These are phyloP conservation scores for Leccinum fallax DNA, from an alignment of 1,284 basidiomycete genomes.

Conservation along the genomic window DNA sequence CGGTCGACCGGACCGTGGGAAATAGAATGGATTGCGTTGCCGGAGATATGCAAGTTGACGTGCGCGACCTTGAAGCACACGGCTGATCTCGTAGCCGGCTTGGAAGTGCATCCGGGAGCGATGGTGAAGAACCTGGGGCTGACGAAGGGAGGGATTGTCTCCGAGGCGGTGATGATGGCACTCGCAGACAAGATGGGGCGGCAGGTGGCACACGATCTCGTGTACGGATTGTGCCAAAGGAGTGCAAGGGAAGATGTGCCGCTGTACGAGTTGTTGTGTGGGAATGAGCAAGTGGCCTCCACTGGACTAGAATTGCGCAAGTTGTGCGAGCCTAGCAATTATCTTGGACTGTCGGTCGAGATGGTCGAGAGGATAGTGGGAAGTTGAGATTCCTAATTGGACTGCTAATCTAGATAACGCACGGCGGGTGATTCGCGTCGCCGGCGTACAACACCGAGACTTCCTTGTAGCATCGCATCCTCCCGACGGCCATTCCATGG, in stretches of 20 bases:
- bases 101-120: conserved; percentile 41
- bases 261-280: conserved; percentile 38
- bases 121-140: conserved; percentile 43
- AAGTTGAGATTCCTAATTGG: not conserved
- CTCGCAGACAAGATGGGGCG: conserved; percentile 43
- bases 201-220: conserved; percentile 44
- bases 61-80: conserved; percentile 43
- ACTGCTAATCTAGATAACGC: conserved; percentile 11
- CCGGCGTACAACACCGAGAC: not conserved
- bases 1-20: conserved; percentile 51
- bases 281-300: conserved; percentile 30
- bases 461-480: conserved; percentile 8
- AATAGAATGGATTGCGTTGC: conserved; percentile 48
- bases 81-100: conserved; percentile 35
- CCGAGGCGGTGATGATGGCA: conserved; percentile 50
- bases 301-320: conserved; percentile 32
- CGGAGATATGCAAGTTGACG: conserved; percentile 45
- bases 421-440: conserved; percentile 12
- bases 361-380: conserved; percentile 30
- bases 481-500: not conserved
- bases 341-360: conserved; percentile 42
- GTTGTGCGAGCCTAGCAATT: conserved; percentile 42
- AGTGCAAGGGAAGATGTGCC: conserved; percentile 28
- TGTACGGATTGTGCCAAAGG: conserved; percentile 44
- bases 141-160: conserved; percentile 43